Percentiles rank a stretch among this genome's conserved stretches.
Conservation (phyloP, 2,329 filamentous ascomycete species). For the Pestalotiopsis sp. region DNA sequence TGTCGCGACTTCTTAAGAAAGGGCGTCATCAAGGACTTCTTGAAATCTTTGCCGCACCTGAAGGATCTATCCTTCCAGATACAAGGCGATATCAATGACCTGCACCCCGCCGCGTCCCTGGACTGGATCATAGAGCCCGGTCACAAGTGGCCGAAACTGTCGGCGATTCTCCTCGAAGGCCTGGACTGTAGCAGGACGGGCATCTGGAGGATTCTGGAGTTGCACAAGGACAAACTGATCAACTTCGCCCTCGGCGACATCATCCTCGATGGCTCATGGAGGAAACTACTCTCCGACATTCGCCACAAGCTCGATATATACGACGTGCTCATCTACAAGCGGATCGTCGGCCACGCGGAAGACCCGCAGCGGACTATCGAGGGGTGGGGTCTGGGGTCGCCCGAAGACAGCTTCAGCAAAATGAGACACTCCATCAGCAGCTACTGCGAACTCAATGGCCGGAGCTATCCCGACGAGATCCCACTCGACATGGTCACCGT, state of each 20-base stretch:
- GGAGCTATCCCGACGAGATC: constrained; percentile 5
- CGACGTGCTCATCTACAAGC: background rate
- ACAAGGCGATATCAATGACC: background rate
- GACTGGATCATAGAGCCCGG: background rate
- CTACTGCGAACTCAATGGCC: background rate
- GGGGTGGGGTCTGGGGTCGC: background rate
- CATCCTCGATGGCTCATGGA: constrained; percentile 3
- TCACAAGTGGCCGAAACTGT: background rate
- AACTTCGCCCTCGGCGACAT: background rate
- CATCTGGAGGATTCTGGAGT: background rate
- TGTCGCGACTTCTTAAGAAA: background rate
- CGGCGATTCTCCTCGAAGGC: background rate
- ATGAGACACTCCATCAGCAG: constrained; percentile 11
- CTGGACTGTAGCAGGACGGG: background rate
- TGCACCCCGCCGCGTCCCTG: background rate
- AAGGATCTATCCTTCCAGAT: background rate
- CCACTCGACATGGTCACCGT: background rate
- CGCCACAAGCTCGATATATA: background rate
- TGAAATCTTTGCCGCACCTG: background rate
- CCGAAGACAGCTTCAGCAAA: background rate
- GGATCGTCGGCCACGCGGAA: background rate
- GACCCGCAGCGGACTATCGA: background rate
- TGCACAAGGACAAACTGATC: background rate
- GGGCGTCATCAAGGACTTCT: background rate
- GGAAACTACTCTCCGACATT: background rate